These are phyloP conservation scores for Ophiosphaerella herpotricha DNA, from an alignment of 2,329 filamentous ascomycete genomes.

Conservation along the genomic window DNA sequence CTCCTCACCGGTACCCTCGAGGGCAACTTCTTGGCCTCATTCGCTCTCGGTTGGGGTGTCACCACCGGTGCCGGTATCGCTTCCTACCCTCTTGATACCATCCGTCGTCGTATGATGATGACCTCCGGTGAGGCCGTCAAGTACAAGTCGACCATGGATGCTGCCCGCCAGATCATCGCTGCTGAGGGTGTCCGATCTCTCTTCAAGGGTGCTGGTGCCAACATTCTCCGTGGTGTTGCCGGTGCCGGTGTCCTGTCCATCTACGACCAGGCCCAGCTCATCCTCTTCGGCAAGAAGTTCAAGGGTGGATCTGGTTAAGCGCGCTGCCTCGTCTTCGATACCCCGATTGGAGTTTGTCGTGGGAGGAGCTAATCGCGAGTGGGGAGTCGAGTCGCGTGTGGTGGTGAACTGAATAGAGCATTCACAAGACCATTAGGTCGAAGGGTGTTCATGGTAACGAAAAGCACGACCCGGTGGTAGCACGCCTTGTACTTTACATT, in stretches of 20 bases:
- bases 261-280: constrained; percentile 99
- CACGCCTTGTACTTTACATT: constrained; percentile 51
- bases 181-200: constrained; percentile 98
- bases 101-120: constrained; percentile 99
- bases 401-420: constrained; percentile 44
- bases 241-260: constrained; percentile 99
- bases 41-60: constrained; percentile 97
- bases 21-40: constrained; percentile 99
- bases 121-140: constrained; percentile 96
- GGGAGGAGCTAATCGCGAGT: constrained; percentile 41
- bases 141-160: constrained; percentile 97
- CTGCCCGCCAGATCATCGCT: constrained; percentile 90
- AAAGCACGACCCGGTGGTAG: constrained; percentile 48
- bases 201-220: constrained; percentile 99
- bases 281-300: constrained; percentile 99
- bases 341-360: constrained; percentile 43
- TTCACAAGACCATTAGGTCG: constrained; percentile 41
- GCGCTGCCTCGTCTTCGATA: constrained; percentile 41
- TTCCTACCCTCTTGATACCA: constrained; percentile 99
- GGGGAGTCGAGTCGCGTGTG: constrained; percentile 33
- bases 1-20: constrained; percentile 87
- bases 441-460: constrained; percentile 51
- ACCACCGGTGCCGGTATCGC: constrained; percentile 99
- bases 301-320: constrained; percentile 62
- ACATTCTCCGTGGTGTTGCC: constrained; percentile 99